phyloP scores from a whole-genome alignment of 106 monocot genomes.

The Vanilla planifolia region DNA sequence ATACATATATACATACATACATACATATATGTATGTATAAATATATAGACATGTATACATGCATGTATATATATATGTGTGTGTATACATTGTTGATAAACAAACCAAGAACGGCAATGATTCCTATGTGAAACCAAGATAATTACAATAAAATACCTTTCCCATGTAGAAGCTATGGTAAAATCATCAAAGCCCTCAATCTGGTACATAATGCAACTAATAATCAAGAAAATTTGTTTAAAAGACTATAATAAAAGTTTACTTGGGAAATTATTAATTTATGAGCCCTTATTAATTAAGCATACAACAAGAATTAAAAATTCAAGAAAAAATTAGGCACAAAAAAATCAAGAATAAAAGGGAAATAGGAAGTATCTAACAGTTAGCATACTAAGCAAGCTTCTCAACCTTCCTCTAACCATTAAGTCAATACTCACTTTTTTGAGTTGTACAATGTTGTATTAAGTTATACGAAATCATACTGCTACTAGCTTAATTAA shows the following conservation, averaged over 20 bases:
- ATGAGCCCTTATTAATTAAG: not conserved
- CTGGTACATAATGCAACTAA: slow-evolving; percentile 26
- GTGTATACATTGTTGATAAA: too few relatives aligned
- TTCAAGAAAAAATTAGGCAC: not conserved
- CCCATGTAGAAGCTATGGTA: slow-evolving; percentile 96
- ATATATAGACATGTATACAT: too few relatives aligned
- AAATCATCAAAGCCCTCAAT: slow-evolving; percentile 95
- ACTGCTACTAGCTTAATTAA: too few relatives aligned
- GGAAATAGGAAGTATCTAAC: not conserved
- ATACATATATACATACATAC: too few relatives aligned
- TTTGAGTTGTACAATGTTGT: too few relatives aligned
- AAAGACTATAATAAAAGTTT: not conserved
- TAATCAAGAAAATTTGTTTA: not conserved
- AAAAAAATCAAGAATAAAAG: not conserved
- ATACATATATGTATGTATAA: too few relatives aligned
- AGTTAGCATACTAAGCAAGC: too few relatives aligned
- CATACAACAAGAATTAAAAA: not conserved
- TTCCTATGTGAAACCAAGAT: not conserved
- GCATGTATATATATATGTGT: too few relatives aligned
- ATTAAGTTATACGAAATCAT: too few relatives aligned
- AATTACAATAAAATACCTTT: slow-evolving; percentile 48
- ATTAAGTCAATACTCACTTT: too few relatives aligned
- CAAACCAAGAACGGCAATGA: not conserved
- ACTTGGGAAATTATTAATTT: not conserved
- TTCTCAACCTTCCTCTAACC: too few relatives aligned